Conservation (phyloP, 441 rosid species). For the Pelargonium cotyledonis region DNA sequence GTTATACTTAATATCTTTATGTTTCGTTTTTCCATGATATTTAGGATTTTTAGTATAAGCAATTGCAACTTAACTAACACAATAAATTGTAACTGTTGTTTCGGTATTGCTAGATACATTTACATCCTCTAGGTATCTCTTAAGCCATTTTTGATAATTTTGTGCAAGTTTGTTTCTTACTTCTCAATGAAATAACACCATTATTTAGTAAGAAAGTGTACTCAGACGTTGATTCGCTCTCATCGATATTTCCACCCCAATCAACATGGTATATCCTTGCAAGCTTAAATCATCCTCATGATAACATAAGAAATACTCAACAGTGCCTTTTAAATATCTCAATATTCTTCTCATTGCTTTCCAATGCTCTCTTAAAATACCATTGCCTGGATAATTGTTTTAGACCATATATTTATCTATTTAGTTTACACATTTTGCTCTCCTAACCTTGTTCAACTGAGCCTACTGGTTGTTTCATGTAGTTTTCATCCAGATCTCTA, state of each 20-base stretch:
- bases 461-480: neutral
- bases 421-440: neutral
- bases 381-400: neutral
- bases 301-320: neutral
- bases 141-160: neutral
- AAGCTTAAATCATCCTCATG: neutral
- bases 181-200: constrained; percentile 7
- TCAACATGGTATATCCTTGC: neutral
- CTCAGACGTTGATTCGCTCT: neutral
- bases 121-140: neutral
- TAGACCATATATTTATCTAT: neutral
- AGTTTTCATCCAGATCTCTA: neutral
- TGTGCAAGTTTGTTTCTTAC: constrained; percentile 13
- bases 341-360: constrained; percentile 8
- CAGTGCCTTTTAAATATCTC: neutral
- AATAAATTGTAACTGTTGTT: neutral
- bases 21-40: constrained; percentile 2
- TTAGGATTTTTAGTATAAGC: constrained; percentile 3
- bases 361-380: neutral
- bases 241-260: constrained; percentile 1
- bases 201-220: constrained; percentile 1
- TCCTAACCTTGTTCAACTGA: neutral
- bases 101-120: neutral
- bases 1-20: constrained; percentile 1
- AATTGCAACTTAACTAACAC: constrained; percentile 2